A percentile compares a stretch with the other conserved stretches of the same genome.
Evolutionary conservation across 306 rosid genomes (phyloP).

Genomic region (Leucaena leucocephala): DNA sequence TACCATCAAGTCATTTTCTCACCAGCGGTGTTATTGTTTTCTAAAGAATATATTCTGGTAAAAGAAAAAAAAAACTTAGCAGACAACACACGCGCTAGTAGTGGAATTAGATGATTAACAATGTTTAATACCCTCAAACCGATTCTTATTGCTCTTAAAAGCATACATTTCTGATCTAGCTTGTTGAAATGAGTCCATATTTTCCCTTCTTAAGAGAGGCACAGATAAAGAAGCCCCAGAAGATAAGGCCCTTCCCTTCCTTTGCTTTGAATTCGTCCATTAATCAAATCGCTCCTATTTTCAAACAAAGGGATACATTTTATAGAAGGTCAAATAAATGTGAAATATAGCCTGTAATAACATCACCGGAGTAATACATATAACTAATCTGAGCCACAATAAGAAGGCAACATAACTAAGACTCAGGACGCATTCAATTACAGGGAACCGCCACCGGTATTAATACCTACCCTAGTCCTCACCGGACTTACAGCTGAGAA

Average conservation of each 20-base stretch:
- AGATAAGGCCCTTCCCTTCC: constrained; percentile 9
- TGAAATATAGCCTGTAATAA: not conserved
- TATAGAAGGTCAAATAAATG: not conserved
- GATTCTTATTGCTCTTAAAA: not conserved
- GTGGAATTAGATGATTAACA: no score
- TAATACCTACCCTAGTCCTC: constrained; percentile 9
- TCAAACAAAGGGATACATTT: not conserved
- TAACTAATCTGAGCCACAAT: no score
- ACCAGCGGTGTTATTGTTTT: constrained; percentile 46
- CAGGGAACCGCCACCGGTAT: constrained; percentile 30
- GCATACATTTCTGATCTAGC: not conserved
- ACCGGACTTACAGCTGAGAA: no score
- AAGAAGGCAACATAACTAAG: not conserved
- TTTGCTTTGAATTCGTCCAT: not conserved
- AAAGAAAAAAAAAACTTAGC: not conserved
- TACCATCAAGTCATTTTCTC: constrained; percentile 48
- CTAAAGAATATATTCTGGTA: constrained; percentile 30
- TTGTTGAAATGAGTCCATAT: not conserved
- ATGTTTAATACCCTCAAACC: no score
- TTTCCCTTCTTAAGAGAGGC: not conserved
- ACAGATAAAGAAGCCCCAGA: not conserved
- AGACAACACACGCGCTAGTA: not conserved
- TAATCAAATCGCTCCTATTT: not conserved
- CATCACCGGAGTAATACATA: not conserved
- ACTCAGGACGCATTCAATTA: constrained; percentile 24